Evolutionary conservation across 2,329 filamentous ascomycete genomes (phyloP).

Genomic region (Proliferodiscus dingleyae): DNA sequence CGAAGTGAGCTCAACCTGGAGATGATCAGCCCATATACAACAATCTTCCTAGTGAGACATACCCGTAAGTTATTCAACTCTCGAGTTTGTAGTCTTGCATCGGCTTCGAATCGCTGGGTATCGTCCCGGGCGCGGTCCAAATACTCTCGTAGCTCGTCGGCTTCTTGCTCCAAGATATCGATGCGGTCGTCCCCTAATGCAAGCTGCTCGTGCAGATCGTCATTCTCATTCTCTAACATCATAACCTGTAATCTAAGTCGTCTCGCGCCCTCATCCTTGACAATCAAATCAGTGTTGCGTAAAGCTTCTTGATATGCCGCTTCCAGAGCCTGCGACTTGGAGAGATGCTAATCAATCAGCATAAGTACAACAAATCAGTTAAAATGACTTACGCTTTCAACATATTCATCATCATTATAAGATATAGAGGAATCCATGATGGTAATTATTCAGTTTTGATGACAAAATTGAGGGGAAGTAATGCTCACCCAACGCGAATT

Average conservation of each 20-base stretch:
- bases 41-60: conserved; percentile 12
- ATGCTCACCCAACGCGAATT: not conserved
- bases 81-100: conserved; percentile 45
- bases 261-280: conserved; percentile 71
- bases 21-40: not conserved
- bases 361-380: not conserved
- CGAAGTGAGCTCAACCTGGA: conserved; percentile 65
- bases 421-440: conserved; percentile 28
- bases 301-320: conserved; percentile 62
- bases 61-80: conserved; percentile 55
- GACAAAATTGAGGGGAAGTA: not conserved
- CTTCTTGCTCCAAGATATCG: conserved; percentile 46
- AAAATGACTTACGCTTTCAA: conserved; percentile 22
- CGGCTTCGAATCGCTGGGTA: conserved; percentile 25
- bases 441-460: not conserved
- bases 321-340: conserved; percentile 49
- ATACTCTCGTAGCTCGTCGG: conserved; percentile 44
- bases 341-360: conserved; percentile 26
- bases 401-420: conserved; percentile 25
- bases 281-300: conserved; percentile 61
- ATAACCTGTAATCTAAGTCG: conserved; percentile 64
- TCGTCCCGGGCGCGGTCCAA: conserved; percentile 43
- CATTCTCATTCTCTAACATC: conserved; percentile 70
- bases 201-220: conserved; percentile 60
- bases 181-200: conserved; percentile 55